Conservation (phyloP, 139 green algal species). For the Chlamydomonas urium region DNA sequence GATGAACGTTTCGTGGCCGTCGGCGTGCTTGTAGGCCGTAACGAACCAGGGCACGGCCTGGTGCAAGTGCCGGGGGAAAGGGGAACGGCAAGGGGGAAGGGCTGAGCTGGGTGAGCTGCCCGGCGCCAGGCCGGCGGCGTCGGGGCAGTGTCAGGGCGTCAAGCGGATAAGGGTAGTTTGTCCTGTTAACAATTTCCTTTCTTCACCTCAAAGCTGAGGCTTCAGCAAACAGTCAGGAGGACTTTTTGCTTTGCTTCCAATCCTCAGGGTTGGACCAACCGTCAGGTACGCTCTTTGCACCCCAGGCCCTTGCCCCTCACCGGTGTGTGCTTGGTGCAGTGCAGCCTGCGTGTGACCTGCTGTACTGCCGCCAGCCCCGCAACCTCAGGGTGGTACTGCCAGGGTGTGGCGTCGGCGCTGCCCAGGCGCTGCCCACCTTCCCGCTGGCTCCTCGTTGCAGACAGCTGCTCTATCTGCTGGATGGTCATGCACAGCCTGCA, state of each 20-base stretch:
- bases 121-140: too few species aligned
- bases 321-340: not conserved
- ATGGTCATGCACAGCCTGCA: slow-evolving; percentile 37
- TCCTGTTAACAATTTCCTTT: not conserved
- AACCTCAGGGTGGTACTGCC: slow-evolving; percentile 41
- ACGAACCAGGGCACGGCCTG: not conserved
- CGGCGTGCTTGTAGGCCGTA: not conserved
- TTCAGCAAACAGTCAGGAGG: not conserved
- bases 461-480: slow-evolving; percentile 39
- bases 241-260: too few species aligned
- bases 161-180: too few species aligned
- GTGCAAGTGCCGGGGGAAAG: not conserved
- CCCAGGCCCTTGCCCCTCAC: not conserved
- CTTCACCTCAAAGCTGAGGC: not conserved
- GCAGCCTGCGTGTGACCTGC: slow-evolving; percentile 13
- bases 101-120: not conserved
- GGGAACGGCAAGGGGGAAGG: not conserved
- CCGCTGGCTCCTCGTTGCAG: slow-evolving; percentile 23
- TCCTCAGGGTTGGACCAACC: too few species aligned
- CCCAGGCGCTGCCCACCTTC: slow-evolving; percentile 34
- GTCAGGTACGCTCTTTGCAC: not conserved
- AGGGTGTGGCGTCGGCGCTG: slow-evolving; percentile 29
- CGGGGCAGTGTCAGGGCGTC: too few species aligned
- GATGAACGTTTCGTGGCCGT: not conserved
- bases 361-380: slow-evolving; percentile 12